Conservation (phyloP, 345 rosid species). For the Salix udensis region DNA sequence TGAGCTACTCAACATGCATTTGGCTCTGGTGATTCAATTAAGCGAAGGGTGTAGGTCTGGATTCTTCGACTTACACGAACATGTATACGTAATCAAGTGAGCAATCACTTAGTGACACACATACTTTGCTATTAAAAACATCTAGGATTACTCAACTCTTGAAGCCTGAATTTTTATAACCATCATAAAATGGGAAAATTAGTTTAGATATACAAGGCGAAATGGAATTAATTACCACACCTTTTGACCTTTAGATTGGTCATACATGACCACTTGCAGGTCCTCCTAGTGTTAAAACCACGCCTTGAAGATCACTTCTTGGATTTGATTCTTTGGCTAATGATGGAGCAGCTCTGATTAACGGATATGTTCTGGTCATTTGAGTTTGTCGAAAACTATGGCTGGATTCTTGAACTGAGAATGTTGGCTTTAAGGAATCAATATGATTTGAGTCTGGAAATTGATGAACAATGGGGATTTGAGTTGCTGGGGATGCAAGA, state of each 20-base stretch:
- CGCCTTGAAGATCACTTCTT: conserved; percentile 63
- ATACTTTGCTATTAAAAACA: too few relatives aligned
- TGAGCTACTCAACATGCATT: too few relatives aligned
- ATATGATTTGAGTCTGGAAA: conserved; percentile 15
- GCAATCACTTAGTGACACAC: too few relatives aligned
- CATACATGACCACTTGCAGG: conserved; percentile 41
- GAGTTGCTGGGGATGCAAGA: conserved; percentile 20
- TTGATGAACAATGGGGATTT: conserved; percentile 17
- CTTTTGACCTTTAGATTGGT: neutral
- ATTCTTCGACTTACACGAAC: too few relatives aligned
- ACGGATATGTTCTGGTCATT: conserved; percentile 20
- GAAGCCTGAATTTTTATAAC: neutral
- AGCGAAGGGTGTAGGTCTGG: too few relatives aligned
- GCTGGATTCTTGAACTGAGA: conserved; percentile 15
- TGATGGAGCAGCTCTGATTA: conserved; percentile 18
- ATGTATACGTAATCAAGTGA: too few relatives aligned
- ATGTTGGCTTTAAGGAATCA: conserved; percentile 18
- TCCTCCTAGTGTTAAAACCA: conserved; percentile 69
- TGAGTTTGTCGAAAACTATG: conserved; percentile 24
- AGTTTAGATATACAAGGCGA: conserved; percentile 2
- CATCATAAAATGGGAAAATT: neutral
- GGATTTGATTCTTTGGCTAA: conserved; percentile 34
- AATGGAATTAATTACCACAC: neutral
- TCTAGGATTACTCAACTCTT: neutral
- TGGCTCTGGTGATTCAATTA: too few relatives aligned